Evolutionary conservation across 2,329 filamentous ascomycete species (phyloP).

Genomic region (Pyrenochaeta sp.): DNA sequence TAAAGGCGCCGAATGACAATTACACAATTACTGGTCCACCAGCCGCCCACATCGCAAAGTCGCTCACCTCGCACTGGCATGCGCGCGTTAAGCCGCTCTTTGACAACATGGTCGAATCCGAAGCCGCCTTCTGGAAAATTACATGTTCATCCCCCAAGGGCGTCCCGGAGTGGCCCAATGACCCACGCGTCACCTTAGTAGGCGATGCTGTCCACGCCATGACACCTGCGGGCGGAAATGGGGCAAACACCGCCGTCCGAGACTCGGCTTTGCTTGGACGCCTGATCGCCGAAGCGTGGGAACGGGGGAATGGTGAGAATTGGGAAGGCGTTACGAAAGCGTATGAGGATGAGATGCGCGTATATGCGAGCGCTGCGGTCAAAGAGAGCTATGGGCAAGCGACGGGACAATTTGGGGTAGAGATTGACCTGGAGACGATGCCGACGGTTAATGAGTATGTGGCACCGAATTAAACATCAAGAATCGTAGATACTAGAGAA

Average conservation of each 20-base stretch:
- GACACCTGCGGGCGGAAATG: conserved; percentile 57
- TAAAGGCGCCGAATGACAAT: conserved; percentile 67
- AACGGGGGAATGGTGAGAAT: conserved; percentile 27
- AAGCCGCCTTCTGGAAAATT: conserved; percentile 73
- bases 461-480: conserved; percentile 20
- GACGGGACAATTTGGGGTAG: conserved; percentile 17
- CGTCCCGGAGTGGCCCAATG: conserved; percentile 68
- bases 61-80: conserved; percentile 64
- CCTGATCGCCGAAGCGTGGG: conserved; percentile 40
- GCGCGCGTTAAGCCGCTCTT: conserved; percentile 64
- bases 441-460: conserved; percentile 28
- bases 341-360: conserved; percentile 50
- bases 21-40: conserved; percentile 64
- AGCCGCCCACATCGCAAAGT: conserved; percentile 67
- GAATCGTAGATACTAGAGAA: too few species aligned
- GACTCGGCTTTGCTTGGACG: conserved; percentile 55
- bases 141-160: conserved; percentile 68
- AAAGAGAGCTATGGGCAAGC: conserved; percentile 59
- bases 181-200: conserved; percentile 59
- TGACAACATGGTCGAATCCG: conserved; percentile 63
- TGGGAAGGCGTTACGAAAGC: conserved; percentile 46
- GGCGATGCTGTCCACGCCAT: conserved; percentile 58
- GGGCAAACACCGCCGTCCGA: conserved; percentile 56
- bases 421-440: conserved; percentile 27
- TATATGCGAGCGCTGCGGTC: conserved; percentile 54